Conservation (phyloP, 2,329 filamentous ascomycete species). For the Eutypella sp. region DNA sequence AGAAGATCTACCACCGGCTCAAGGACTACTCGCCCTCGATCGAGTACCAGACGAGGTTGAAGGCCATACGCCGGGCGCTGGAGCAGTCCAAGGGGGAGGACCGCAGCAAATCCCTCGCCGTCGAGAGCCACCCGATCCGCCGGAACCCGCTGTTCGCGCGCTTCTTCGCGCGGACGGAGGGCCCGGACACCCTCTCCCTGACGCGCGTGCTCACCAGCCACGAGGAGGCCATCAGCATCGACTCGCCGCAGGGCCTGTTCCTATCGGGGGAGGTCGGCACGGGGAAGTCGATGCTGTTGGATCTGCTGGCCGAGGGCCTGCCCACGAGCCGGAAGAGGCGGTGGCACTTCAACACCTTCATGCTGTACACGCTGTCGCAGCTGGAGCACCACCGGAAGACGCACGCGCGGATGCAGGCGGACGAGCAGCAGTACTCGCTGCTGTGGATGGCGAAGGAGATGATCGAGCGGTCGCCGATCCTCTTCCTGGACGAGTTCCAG, state of each 20-base stretch:
- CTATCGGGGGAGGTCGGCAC: constrained; percentile 79
- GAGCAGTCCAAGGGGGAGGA: constrained; percentile 29
- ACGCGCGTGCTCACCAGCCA: constrained; percentile 65
- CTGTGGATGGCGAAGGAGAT: constrained; percentile 72
- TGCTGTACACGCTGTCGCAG: constrained; percentile 70
- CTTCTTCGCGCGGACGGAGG: constrained; percentile 52
- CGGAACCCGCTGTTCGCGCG: constrained; percentile 54
- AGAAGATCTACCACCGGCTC: constrained; percentile 68
- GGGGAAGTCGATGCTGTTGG: constrained; percentile 80
- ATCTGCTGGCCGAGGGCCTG: constrained; percentile 72
- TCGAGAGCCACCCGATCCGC: constrained; percentile 50
- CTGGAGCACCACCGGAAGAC: constrained; percentile 59
- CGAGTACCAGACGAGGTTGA: constrained; percentile 63
- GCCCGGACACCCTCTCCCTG: constrained; percentile 57
- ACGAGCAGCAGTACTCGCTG: constrained; percentile 57
- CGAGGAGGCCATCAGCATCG: constrained; percentile 64
- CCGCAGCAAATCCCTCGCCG: constrained; percentile 38
- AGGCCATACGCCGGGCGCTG: constrained; percentile 50
- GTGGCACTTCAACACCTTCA: constrained; percentile 85
- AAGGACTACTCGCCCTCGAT: constrained; percentile 73
- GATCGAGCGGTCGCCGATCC: constrained; percentile 66
- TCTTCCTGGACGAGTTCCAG: constrained; percentile 82
- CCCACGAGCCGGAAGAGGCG: constrained; percentile 68
- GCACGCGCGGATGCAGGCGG: constrained; percentile 14
- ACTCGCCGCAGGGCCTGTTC: constrained; percentile 70